These are phyloP conservation scores for Scleroderma bovista DNA, from an alignment of 768 basidiomycete species.

Conservation along the genomic window DNA sequence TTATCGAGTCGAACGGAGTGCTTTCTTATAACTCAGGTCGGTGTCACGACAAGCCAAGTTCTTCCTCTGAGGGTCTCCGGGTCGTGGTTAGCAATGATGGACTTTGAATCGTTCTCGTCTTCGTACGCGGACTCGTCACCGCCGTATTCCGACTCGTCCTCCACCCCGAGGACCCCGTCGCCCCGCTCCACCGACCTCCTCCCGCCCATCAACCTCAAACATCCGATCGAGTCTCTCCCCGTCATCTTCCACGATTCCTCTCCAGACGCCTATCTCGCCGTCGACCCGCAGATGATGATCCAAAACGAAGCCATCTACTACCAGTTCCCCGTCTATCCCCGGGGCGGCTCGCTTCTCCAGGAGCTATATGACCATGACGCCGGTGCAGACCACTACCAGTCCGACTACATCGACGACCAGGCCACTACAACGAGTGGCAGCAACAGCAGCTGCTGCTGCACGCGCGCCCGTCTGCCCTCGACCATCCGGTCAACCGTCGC, in stretches of 20 bases:
- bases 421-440: constrained; percentile 32
- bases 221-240: constrained; percentile 38
- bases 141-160: constrained; percentile 54
- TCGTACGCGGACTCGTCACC: constrained; percentile 11
- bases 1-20: constrained; percentile 20
- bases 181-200: constrained; percentile 41
- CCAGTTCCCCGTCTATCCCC: constrained; percentile 28
- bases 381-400: constrained; percentile 34
- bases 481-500: constrained; percentile 49
- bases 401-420: constrained; percentile 32
- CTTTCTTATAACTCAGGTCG: constrained; percentile 29
- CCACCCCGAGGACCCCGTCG: constrained; percentile 69
- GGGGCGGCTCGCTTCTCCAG: constrained; percentile 54
- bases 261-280: constrained; percentile 22
- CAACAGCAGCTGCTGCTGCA: constrained; percentile 32
- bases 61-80: constrained; percentile 13
- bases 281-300: constrained; percentile 32
- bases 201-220: constrained; percentile 34
- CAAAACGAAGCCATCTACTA: constrained; percentile 35
- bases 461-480: constrained; percentile 23
- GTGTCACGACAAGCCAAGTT: constrained; percentile 1
- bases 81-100: constrained; percentile 29
- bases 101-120: constrained; percentile 57
- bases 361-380: constrained; percentile 65
- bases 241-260: constrained; percentile 44